Conservation (phyloP, 2,329 filamentous ascomycete genomes). For the Rhynchosporium agropyri region DNA sequence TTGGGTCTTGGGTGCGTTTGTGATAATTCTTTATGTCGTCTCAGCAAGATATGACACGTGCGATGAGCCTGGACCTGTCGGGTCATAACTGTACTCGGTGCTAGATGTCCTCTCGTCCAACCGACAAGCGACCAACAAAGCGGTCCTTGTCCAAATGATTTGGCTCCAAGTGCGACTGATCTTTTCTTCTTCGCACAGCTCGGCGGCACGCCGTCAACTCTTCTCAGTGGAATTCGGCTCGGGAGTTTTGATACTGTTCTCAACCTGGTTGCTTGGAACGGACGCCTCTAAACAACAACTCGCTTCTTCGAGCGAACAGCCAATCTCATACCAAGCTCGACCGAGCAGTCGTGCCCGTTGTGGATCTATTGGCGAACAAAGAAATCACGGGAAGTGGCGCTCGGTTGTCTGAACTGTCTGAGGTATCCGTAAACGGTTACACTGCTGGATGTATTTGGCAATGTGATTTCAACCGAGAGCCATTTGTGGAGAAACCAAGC, state of each 20-base stretch:
- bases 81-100: too few species aligned
- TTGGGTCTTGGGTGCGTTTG: too few species aligned
- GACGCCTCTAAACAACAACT: slow-evolving; percentile 2
- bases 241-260: too few species aligned
- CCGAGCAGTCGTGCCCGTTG: slow-evolving; percentile 1
- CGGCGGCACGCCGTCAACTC: too few species aligned
- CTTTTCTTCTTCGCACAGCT: too few species aligned
- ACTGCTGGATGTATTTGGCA: slow-evolving; percentile 10
- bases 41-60: too few species aligned
- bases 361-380: background rate
- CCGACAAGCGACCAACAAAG: too few species aligned
- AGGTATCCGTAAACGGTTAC: background rate
- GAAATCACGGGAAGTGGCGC: slow-evolving; percentile 11
- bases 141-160: background rate
- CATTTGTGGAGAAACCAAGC: background rate
- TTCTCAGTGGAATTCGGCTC: too few species aligned
- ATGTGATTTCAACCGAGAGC: background rate
- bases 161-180: too few species aligned
- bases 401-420: slow-evolving; percentile 13
- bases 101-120: too few species aligned
- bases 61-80: too few species aligned
- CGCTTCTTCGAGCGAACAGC: background rate
- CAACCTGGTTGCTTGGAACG: background rate
- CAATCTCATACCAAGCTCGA: background rate
- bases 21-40: too few species aligned